Evolutionary conservation across 176 grass and related monocot species (phyloP).

Genomic region (Oryza nivara): DNA sequence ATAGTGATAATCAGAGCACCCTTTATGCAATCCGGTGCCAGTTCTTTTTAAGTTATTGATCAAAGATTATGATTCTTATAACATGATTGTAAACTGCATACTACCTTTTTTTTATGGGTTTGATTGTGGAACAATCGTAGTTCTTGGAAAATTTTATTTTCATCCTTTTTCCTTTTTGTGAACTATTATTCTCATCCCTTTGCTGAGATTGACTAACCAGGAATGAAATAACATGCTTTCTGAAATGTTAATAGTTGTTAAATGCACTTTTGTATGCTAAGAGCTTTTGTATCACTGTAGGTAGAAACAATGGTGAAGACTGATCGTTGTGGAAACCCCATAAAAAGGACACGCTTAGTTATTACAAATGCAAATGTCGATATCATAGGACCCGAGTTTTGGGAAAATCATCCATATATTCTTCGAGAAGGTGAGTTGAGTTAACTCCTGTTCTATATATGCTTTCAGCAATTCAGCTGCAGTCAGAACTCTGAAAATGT

Average conservation of each 20-base stretch:
- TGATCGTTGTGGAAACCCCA: conserved; percentile 29
- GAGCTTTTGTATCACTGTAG: conserved; percentile 34
- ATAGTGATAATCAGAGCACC: conserved; percentile 1
- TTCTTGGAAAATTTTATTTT: neutral
- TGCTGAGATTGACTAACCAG: neutral
- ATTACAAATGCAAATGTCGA: conserved; percentile 46
- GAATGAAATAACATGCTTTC: neutral
- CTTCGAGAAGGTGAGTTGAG: conserved; percentile 57
- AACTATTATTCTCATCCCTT: neutral
- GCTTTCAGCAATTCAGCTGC: neutral
- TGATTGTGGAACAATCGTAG: neutral
- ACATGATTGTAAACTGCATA: neutral
- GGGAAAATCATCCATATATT: conserved; percentile 55
- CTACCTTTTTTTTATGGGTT: conserved; percentile 8
- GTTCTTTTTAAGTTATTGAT: conserved; percentile 6
- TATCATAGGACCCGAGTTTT: conserved; percentile 61
- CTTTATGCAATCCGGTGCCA: neutral
- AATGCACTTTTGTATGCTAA: conserved; percentile 12
- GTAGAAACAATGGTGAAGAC: conserved; percentile 49
- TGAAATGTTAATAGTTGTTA: neutral
- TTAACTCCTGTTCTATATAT: conserved; percentile 32
- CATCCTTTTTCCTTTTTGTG: neutral
- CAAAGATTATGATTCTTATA: neutral
- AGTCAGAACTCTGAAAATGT: conserved; percentile 14
- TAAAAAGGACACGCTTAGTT: conserved; percentile 33